Conservation (phyloP, 2,329 filamentous ascomycete genomes). For the Pleochaeta shiraiana region DNA sequence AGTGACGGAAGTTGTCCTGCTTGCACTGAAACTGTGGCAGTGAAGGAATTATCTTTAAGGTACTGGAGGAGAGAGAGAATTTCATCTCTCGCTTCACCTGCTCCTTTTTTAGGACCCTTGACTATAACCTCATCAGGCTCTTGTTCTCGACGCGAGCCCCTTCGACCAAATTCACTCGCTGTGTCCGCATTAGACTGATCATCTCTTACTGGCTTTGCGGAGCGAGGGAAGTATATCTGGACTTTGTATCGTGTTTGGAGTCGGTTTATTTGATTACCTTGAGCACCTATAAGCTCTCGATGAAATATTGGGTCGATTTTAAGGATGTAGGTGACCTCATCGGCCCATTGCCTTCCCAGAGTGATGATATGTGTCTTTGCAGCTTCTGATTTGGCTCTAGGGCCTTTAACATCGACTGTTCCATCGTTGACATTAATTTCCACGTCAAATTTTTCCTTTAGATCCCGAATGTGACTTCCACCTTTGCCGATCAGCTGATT, state of each 20-base stretch:
- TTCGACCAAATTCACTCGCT: constrained; percentile 38
- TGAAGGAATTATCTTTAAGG: constrained; percentile 68
- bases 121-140: constrained; percentile 74
- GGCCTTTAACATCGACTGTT: constrained; percentile 87
- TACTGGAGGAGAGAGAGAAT: constrained; percentile 77
- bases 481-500: constrained; percentile 60
- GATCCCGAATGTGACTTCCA: constrained; percentile 41
- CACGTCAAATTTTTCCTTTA: constrained; percentile 44
- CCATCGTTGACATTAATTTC: constrained; percentile 82
- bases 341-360: constrained; percentile 63
- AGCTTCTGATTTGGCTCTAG: constrained; percentile 79
- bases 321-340: constrained; percentile 69
- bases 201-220: constrained; percentile 40
- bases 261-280: constrained; percentile 73
- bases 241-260: constrained; percentile 87
- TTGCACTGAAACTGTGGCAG: constrained; percentile 60
- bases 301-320: constrained; percentile 93
- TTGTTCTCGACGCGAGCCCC: constrained; percentile 46
- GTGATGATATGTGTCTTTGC: constrained; percentile 64
- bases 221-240: constrained; percentile 76
- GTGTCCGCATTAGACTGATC: constrained; percentile 50
- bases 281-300: constrained; percentile 75
- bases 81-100: constrained; percentile 80
- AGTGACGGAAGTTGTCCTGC: constrained; percentile 85
- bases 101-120: constrained; percentile 79